These are phyloP conservation scores for Pelargonium fulgidum DNA, from an alignment of 441 rosid species.

Conservation along the genomic window DNA sequence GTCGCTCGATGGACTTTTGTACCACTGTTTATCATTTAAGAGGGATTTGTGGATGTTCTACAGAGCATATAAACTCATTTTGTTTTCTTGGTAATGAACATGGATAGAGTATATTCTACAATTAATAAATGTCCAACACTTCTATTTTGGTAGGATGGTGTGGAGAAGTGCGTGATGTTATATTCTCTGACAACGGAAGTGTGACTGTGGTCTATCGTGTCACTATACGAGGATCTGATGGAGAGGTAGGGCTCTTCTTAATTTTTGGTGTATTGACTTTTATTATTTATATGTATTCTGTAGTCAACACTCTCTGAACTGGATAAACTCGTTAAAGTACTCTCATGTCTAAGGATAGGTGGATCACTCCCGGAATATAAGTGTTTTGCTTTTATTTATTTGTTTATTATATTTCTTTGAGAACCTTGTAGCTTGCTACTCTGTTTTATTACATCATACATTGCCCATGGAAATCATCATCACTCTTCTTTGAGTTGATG, in stretches of 20 bases:
- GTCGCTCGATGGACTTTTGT: neutral
- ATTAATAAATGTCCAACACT: neutral
- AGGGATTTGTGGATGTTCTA: neutral
- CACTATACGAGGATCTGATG: conserved; percentile 88
- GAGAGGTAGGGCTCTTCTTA: conserved; percentile 53
- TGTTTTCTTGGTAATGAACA: neutral
- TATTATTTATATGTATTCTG: neutral
- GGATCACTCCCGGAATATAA: neutral
- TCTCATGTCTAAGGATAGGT: neutral
- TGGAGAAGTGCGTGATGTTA: conserved; percentile 93
- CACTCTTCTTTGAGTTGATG: neutral
- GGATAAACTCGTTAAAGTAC: neutral
- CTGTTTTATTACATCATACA: too few species aligned
- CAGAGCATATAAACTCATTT: neutral
- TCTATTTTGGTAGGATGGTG: conserved; percentile 67
- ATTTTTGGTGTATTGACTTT: neutral
- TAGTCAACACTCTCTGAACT: neutral
- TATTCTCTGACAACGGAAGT: conserved; percentile 74
- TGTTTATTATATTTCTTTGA: neutral
- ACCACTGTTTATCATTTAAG: neutral
- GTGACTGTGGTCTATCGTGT: conserved; percentile 92
- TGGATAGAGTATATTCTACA: neutral
- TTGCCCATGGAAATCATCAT: neutral
- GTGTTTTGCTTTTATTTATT: neutral
- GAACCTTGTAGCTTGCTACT: neutral